Percentiles rank a stretch among this genome's conserved stretches.
Evolutionary conservation across 805 yeast species (phyloP).

Genomic region (Torulaspora indica): DNA sequence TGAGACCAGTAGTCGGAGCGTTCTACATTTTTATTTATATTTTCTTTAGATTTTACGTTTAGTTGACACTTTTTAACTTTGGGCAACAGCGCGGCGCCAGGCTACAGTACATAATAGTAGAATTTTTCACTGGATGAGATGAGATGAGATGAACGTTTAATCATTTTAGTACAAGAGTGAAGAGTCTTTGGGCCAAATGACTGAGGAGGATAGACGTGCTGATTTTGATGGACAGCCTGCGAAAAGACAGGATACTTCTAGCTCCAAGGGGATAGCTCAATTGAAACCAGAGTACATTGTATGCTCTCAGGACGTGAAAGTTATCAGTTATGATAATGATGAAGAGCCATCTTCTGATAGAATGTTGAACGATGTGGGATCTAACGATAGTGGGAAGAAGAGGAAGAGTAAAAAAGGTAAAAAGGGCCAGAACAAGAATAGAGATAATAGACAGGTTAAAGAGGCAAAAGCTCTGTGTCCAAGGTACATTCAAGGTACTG

Average conservation of each 20-base stretch:
- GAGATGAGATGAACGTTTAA: neutral
- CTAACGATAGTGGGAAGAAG: slow-evolving; percentile 41
- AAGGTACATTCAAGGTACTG: slow-evolving; percentile 51
- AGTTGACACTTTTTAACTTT: neutral
- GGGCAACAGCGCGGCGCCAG: neutral
- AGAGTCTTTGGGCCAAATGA: slow-evolving; percentile 10
- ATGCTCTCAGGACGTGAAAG: slow-evolving; percentile 21
- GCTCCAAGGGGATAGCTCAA: slow-evolving; percentile 63
- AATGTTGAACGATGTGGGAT: slow-evolving; percentile 41
- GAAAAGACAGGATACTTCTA: slow-evolving; percentile 24
- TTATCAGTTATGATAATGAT: slow-evolving; percentile 42
- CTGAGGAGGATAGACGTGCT: slow-evolving; percentile 26
- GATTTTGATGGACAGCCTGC: slow-evolving; percentile 13
- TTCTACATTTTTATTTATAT: neutral
- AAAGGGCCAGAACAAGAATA: slow-evolving; percentile 78
- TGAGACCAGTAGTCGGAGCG: neutral
- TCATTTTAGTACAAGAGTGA: neutral
- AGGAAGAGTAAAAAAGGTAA: slow-evolving; percentile 41
- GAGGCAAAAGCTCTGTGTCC: slow-evolving; percentile 66
- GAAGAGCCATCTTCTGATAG: slow-evolving; percentile 43
- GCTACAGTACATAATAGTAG: neutral
- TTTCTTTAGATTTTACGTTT: neutral
- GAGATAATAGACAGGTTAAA: slow-evolving; percentile 66
- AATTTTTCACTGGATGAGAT: slow-evolving; percentile 1
- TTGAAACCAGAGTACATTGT: slow-evolving; percentile 68